Evolutionary conservation across 306 rosid genomes (phyloP).

Genomic region (Senna tora): DNA sequence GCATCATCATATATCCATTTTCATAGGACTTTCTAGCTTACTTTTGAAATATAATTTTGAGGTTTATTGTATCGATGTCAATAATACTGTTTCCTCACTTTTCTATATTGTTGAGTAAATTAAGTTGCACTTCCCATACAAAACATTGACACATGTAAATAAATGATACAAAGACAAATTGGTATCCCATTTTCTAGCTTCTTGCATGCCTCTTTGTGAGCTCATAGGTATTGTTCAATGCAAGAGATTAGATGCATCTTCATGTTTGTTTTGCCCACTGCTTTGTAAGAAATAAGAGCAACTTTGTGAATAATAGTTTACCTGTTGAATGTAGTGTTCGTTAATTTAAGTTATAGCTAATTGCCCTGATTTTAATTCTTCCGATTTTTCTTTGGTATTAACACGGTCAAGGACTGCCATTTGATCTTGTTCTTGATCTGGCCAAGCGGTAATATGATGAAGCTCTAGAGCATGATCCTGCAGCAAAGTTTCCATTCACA

Average conservation of each 20-base stretch:
- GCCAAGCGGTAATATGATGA: conserved; percentile 98
- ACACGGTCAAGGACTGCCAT: conserved; percentile 94
- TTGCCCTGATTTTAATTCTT: no score
- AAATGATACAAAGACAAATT: background rate
- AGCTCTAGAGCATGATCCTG: conserved; percentile 74
- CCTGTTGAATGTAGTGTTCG: no score
- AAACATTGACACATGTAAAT: background rate
- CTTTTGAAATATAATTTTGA: background rate
- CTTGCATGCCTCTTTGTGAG: background rate
- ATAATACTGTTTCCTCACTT: background rate
- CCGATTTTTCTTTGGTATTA: no score
- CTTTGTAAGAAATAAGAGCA: background rate
- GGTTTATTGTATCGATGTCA: background rate
- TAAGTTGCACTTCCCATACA: background rate
- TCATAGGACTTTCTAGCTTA: background rate
- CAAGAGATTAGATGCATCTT: background rate
- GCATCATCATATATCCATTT: background rate
- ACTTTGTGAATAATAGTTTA: background rate
- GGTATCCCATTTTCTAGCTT: background rate
- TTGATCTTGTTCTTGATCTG: conserved; percentile 85
- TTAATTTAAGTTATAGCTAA: no score
- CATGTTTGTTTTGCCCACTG: background rate
- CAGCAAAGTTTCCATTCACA: conserved; percentile 83
- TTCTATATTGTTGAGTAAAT: background rate
- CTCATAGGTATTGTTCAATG: background rate